A percentile compares a stretch with the other conserved stretches of the same genome.
These are phyloP conservation scores for Plantago ovata DNA, from an alignment of 257 asterid genomes.

Conservation along the genomic window DNA sequence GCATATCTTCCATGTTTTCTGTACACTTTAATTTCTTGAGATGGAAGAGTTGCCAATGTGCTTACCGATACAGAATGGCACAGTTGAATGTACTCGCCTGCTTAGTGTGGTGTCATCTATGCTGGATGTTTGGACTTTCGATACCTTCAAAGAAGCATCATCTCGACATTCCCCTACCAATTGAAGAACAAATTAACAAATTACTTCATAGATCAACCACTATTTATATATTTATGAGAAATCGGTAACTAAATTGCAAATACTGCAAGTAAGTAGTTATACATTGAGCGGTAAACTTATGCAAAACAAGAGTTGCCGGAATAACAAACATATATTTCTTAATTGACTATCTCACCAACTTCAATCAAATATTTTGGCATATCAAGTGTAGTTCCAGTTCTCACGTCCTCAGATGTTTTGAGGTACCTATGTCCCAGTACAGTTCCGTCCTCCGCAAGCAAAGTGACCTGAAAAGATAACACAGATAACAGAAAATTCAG, in stretches of 20 bases:
- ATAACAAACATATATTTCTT: background rate
- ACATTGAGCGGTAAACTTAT: background rate
- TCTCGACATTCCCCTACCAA: conserved; percentile 12
- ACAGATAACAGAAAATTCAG: background rate
- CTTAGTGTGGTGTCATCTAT: conserved; percentile 4
- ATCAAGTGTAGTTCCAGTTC: conserved; percentile 4
- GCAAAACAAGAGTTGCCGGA: background rate
- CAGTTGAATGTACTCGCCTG: background rate
- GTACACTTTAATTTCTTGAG: background rate
- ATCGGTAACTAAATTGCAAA: background rate
- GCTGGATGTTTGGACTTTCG: conserved; percentile 8
- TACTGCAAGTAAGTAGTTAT: background rate
- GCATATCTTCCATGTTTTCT: background rate
- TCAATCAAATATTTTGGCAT: conserved; percentile 8
- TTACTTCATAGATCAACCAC: background rate
- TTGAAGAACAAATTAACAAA: background rate
- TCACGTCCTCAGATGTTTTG: conserved; percentile 11
- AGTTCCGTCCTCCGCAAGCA: conserved; percentile 11
- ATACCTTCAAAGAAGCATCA: conserved; percentile 3
- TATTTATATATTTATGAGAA: background rate
- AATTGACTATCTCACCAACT: conserved; percentile 11
- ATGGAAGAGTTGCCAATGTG: background rate
- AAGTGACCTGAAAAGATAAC: conserved; percentile 2
- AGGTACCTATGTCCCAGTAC: conserved; percentile 10
- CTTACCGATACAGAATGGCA: conserved; percentile 7